phyloP scores from a whole-genome alignment of 2,329 filamentous ascomycete species.

The Hymenoscyphus repandus region DNA sequence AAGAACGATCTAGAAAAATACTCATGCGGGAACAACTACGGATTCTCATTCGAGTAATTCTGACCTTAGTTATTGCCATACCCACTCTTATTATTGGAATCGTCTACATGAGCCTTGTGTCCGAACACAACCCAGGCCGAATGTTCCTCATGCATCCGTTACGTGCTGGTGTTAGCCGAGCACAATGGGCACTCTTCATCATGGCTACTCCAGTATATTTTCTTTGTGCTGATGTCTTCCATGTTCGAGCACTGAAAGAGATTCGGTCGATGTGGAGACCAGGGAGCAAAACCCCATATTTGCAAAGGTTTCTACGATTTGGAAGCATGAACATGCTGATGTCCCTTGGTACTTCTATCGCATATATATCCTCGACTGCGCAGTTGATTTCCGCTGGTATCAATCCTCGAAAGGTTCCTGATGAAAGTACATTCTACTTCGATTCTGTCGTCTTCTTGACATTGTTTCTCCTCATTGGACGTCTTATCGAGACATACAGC shows the following conservation, averaged over 20 bases:
- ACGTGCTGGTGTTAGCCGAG: conserved; percentile 66
- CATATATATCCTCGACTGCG: conserved; percentile 76
- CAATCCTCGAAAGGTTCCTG: conserved; percentile 33
- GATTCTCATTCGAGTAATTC: conserved; percentile 63
- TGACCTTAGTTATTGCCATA: conserved; percentile 66
- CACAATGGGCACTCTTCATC: conserved; percentile 75
- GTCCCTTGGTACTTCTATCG: conserved; percentile 80
- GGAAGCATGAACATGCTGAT: conserved; percentile 96
- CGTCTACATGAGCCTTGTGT: conserved; percentile 81
- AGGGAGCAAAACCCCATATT: conserved; percentile 65
- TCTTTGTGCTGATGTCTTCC: conserved; percentile 80
- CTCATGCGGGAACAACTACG: conserved; percentile 63
- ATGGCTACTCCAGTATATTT: conserved; percentile 84
- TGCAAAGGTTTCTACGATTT: conserved; percentile 81
- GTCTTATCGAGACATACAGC: conserved; percentile 82
- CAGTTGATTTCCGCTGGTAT: conserved; percentile 65
- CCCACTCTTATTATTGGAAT: conserved; percentile 86
- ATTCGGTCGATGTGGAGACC: conserved; percentile 71
- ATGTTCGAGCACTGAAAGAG: conserved; percentile 73
- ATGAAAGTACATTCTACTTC: conserved; percentile 65
- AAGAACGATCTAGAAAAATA: conserved; percentile 73
- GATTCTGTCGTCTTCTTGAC: conserved; percentile 91
- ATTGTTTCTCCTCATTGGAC: conserved; percentile 71
- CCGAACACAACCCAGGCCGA: conserved; percentile 50
- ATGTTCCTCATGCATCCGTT: conserved; percentile 66